A percentile compares a stretch with the other conserved stretches of the same genome.
phyloP scores from a whole-genome alignment of 2,329 filamentous ascomycete genomes.

The Akanthomyces dipterigenus region DNA sequence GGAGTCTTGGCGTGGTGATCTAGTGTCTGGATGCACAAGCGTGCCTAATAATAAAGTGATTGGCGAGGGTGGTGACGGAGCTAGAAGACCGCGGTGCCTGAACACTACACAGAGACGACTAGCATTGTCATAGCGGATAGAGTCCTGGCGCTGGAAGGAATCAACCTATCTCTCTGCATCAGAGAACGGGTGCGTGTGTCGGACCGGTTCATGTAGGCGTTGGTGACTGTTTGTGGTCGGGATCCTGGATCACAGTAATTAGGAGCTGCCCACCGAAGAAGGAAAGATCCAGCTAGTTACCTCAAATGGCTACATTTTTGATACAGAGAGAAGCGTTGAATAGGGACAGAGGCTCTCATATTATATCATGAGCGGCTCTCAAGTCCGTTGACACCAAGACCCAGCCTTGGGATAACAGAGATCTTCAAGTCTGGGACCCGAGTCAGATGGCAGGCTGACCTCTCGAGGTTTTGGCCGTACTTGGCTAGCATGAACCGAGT shows the following conservation, averaged over 20 bases:
- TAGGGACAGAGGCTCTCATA: not conserved
- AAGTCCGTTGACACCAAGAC: not conserved
- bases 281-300: not conserved
- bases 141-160: not conserved
- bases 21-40: not conserved
- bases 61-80: not conserved
- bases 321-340: not conserved
- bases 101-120: not conserved
- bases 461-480: not conserved
- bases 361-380: not conserved
- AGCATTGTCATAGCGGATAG: not conserved
- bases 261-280: not conserved
- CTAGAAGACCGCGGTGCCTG: not conserved
- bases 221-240: not conserved
- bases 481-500: no score
- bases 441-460: not conserved
- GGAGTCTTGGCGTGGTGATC: slow-evolving; percentile 1
- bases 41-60: not conserved
- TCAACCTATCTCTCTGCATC: not conserved
- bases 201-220: not conserved
- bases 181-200: not conserved
- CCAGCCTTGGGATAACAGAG: no score
- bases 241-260: not conserved
- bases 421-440: not conserved
- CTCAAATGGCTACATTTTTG: no score